These are phyloP conservation scores for Lolium rigidum DNA, from an alignment of 176 grass and related monocot species.

Conservation along the genomic window DNA sequence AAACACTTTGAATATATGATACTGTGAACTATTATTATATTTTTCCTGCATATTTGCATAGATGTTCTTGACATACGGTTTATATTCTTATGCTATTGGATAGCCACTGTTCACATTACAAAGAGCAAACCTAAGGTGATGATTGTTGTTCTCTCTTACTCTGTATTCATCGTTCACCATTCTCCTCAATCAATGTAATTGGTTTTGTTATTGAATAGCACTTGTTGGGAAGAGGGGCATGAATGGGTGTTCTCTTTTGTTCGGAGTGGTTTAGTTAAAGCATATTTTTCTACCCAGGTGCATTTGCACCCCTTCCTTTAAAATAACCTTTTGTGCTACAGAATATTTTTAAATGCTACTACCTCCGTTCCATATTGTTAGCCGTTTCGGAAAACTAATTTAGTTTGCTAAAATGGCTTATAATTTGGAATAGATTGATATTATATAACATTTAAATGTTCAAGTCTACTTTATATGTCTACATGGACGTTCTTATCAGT, in stretches of 20 bases:
- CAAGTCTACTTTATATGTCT: background rate
- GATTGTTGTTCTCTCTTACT: slow-evolving; percentile 25
- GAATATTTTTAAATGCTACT: background rate
- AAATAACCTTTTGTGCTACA: background rate
- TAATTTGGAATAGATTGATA: too few relatives aligned
- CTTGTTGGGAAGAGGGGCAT: slow-evolving; percentile 20
- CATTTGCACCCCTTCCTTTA: background rate
- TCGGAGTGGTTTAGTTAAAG: background rate
- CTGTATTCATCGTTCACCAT: background rate
- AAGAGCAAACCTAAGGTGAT: slow-evolving; percentile 24
- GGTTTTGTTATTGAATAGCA: background rate
- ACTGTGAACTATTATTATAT: slow-evolving; percentile 1
- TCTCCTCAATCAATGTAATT: background rate
- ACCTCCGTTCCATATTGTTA: too few relatives aligned
- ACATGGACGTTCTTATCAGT: slow-evolving; percentile 1
- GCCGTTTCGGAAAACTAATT: too few relatives aligned
- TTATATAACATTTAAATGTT: background rate
- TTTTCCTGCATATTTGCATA: slow-evolving; percentile 24
- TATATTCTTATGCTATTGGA: slow-evolving; percentile 26
- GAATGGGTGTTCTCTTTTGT: background rate
- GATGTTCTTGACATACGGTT: slow-evolving; percentile 13
- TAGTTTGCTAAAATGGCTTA: too few relatives aligned
- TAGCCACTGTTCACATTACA: background rate
- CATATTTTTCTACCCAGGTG: background rate
- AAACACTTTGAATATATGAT: background rate